Evolutionary conservation across 495 filamentous ascomycete genomes (phyloP).

Genomic region (Penicillium malachiteum): DNA sequence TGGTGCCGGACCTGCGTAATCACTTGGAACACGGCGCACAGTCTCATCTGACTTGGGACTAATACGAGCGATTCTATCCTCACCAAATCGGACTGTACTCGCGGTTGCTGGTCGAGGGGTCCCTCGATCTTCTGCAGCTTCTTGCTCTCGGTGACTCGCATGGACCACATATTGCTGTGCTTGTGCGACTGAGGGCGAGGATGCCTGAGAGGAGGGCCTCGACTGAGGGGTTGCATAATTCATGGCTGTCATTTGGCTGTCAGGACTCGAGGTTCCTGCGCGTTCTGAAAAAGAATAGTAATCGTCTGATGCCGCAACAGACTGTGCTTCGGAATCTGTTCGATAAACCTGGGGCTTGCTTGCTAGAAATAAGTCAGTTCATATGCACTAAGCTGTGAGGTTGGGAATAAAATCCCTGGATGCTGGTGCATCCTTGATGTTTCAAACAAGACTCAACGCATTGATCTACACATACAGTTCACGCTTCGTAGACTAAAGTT

Average conservation of each 20-base stretch:
- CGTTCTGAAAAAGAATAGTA: constrained; percentile 63
- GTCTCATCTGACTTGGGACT: constrained; percentile 32
- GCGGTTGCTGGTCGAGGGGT: constrained; percentile 28
- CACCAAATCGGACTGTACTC: constrained; percentile 37
- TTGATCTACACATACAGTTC: constrained; percentile 25
- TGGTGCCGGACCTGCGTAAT: constrained; percentile 42
- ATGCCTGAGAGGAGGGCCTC: constrained; percentile 33
- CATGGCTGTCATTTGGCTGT: constrained; percentile 47
- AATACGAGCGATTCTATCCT: constrained; percentile 29
- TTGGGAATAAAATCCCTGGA: constrained; percentile 4
- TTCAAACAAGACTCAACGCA: neutral
- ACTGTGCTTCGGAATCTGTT: constrained; percentile 53
- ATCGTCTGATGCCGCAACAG: constrained; percentile 64
- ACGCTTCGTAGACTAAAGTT: constrained; percentile 36
- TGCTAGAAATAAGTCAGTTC: constrained; percentile 33
- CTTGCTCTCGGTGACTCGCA: constrained; percentile 21
- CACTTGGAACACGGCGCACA: constrained; percentile 29
- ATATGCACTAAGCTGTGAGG: neutral
- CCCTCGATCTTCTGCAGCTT: constrained; percentile 12
- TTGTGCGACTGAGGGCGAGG: constrained; percentile 30
- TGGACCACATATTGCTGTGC: constrained; percentile 22
- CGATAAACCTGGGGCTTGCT: constrained; percentile 54
- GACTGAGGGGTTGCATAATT: constrained; percentile 53
- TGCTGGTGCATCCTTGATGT: neutral
- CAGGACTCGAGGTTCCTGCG: constrained; percentile 39